These are phyloP conservation scores for Phytopythium kandeliae DNA, from an alignment of 352 stramenopile genomes.

Conservation along the genomic window DNA sequence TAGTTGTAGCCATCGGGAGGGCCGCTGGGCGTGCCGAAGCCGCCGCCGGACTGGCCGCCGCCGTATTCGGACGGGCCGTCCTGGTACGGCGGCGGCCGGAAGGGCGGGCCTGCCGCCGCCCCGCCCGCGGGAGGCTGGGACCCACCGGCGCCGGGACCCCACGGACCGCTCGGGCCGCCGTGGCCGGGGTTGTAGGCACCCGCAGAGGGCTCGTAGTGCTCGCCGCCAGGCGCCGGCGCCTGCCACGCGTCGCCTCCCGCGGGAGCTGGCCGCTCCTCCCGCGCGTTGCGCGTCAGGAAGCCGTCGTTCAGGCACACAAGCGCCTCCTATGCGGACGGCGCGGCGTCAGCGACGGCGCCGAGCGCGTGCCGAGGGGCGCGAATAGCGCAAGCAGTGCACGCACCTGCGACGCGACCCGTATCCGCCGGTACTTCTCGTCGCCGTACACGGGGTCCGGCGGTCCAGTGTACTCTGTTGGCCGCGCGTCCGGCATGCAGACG, in stretches of 20 bases:
- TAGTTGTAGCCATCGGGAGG: slow-evolving; percentile 9
- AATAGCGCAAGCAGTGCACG: neutral
- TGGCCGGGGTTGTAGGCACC: slow-evolving; percentile 12
- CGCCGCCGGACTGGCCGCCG: slow-evolving; percentile 5
- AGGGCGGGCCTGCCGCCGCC: slow-evolving; percentile 10
- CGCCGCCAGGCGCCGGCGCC: slow-evolving; percentile 2
- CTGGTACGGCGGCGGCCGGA: slow-evolving; percentile 56
- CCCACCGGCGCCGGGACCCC: slow-evolving; percentile 16
- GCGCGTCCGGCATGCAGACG: slow-evolving; percentile 29
- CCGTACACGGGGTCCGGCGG: slow-evolving; percentile 69
- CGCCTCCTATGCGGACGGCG: slow-evolving; percentile 32
- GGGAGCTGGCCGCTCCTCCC: slow-evolving; percentile 18
- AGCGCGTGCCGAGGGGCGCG: no score
- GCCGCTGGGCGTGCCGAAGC: slow-evolving; percentile 11
- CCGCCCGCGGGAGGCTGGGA: slow-evolving; percentile 6
- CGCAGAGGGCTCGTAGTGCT: slow-evolving; percentile 12
- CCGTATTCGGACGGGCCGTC: slow-evolving; percentile 25
- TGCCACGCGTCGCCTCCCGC: slow-evolving; percentile 23
- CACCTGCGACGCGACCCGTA: slow-evolving; percentile 72
- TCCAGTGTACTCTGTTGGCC: slow-evolving; percentile 61
- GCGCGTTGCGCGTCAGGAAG: slow-evolving; percentile 45
- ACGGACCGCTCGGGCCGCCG: slow-evolving; percentile 28
- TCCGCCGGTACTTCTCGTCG: slow-evolving; percentile 82
- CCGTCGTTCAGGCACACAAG: slow-evolving; percentile 75
- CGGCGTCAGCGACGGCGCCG: no score